Percentiles rank a stretch among this genome's conserved stretches.
Evolutionary conservation across 2,329 filamentous ascomycete genomes (phyloP).

Genomic region (Apiospora hydei): DNA sequence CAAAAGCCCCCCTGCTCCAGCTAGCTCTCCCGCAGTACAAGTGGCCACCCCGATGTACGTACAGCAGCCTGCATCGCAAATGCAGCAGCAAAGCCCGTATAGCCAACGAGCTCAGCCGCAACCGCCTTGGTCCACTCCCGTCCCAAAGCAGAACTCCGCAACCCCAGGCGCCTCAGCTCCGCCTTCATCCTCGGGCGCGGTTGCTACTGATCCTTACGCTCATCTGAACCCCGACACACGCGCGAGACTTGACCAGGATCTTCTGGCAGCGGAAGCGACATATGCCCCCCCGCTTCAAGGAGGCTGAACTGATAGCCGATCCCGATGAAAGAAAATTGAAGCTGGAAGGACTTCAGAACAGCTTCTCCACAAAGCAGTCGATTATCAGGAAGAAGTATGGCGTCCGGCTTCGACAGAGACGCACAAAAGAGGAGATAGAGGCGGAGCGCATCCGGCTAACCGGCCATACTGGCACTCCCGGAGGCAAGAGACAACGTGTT

Average conservation of each 20-base stretch:
- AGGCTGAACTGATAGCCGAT: slow-evolving; percentile 49
- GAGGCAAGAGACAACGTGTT: slow-evolving; percentile 38
- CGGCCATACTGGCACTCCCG: slow-evolving; percentile 37
- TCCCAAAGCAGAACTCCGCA: background rate
- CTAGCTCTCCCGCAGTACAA: slow-evolving; percentile 20
- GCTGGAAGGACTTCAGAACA: slow-evolving; percentile 56
- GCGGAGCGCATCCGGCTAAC: slow-evolving; percentile 51
- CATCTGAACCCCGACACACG: slow-evolving; percentile 48
- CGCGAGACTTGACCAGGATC: slow-evolving; percentile 45
- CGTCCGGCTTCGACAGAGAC: slow-evolving; percentile 59
- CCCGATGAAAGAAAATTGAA: slow-evolving; percentile 39
- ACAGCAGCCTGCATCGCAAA: background rate
- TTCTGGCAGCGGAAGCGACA: slow-evolving; percentile 45
- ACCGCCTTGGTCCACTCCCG: background rate
- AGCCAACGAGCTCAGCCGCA: background rate
- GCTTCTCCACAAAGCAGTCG: slow-evolving; percentile 63
- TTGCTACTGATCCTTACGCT: slow-evolving; percentile 50
- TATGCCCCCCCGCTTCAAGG: slow-evolving; percentile 52
- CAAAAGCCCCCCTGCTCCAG: slow-evolving; percentile 29
- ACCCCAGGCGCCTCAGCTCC: slow-evolving; percentile 22
- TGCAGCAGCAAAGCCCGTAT: slow-evolving; percentile 23
- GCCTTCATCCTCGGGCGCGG: slow-evolving; percentile 29
- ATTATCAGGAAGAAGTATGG: slow-evolving; percentile 65
- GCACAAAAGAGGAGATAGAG: slow-evolving; percentile 55
- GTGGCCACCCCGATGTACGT: slow-evolving; percentile 27